Base-by-base conservation (phyloP, 2,329 filamentous ascomycete species). In the Cladophialophora carrionii region DNA sequence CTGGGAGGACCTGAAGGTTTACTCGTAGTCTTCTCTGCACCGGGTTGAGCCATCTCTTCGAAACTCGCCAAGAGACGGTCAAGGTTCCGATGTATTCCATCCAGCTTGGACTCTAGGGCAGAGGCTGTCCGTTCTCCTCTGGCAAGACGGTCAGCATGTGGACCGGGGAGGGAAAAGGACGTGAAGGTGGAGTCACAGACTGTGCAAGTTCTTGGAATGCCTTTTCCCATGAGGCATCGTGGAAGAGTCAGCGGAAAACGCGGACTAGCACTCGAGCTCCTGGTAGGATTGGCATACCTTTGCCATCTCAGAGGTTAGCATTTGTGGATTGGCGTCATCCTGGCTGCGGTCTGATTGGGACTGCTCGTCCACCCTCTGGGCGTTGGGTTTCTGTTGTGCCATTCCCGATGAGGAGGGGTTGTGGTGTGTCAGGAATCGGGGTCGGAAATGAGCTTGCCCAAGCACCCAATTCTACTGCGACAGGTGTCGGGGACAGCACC, bases 41-140 rank as follows among this genome's bases (percentile, higher is more conserved):
- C 57, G 12, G 72, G 3, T 79, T 76, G 61, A 77, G 64, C 41
- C 49, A 58, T 58, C 31, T 64, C 65, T 46, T 72, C 80, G 22
- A 82, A 80, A 61, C 80, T 78, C 17, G 79, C 81, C 20, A 85
- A 75, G 4, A 85, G 72, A 52, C 80, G 79, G 68, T 84, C 82
- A 55, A 87, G 85, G 73, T 83, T 84, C 61, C 77, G 78, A 72
- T 87, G 85, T 60, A 87, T 78, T 26, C 76, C 76, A 63, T 79
- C 79, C 34, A 87, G 78, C 69, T 85, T 81, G 65, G 79, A 79
- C 72, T 87, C 85, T 32, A 87, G 74, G 22, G 80, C 82, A 31
- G 82, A 76, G 5, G 85, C 85, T 34, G 84, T 83, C 65, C 77
- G 78, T 74, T 87, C 85, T 71, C 84, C 85, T 64, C 81, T 83